These are phyloP conservation scores for Cardamine occulta DNA, from an alignment of 345 rosid genomes.

Conservation along the genomic window DNA sequence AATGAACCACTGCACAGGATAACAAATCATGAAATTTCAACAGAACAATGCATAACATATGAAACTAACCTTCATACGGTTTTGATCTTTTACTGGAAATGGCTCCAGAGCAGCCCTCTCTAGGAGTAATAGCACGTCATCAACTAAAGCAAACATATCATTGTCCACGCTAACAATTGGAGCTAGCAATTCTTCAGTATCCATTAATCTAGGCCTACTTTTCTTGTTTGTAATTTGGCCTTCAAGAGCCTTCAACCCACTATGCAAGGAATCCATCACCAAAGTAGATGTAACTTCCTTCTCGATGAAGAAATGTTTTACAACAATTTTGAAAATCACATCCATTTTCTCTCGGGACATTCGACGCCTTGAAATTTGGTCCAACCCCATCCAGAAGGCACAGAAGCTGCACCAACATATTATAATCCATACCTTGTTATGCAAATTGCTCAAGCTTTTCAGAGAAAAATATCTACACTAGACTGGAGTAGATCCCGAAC, in stretches of 20 bases:
- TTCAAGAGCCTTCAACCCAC: conserved; percentile 96
- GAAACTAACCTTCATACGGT: conserved; percentile 72
- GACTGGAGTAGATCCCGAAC: not conserved
- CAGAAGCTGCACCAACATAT: conserved; percentile 63
- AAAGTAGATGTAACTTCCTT: conserved; percentile 95
- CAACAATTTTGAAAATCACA: conserved; percentile 77
- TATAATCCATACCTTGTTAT: conserved; percentile 19
- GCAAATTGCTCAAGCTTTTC: conserved; percentile 15
- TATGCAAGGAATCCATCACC: conserved; percentile 98
- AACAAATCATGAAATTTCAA: conserved; percentile 17
- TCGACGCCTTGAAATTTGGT: conserved; percentile 63
- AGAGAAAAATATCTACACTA: not conserved
- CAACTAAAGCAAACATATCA: conserved; percentile 80
- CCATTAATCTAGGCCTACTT: conserved; percentile 57
- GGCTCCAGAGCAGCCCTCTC: conserved; percentile 88
- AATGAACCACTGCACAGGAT: not conserved
- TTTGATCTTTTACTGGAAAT: conserved; percentile 82
- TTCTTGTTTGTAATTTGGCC: conserved; percentile 71
- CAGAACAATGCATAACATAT: conserved; percentile 1
- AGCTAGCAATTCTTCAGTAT: conserved; percentile 70
- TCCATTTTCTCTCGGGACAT: conserved; percentile 90
- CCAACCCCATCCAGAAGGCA: conserved; percentile 84
- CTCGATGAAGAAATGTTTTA: conserved; percentile 86
- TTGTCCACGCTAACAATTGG: conserved; percentile 76
- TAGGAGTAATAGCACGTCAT: conserved; percentile 71